Percentiles rank a stretch among this genome's conserved stretches.
Conservation (phyloP, 306 rosid genomes). For the Medicago ruthenica region DNA sequence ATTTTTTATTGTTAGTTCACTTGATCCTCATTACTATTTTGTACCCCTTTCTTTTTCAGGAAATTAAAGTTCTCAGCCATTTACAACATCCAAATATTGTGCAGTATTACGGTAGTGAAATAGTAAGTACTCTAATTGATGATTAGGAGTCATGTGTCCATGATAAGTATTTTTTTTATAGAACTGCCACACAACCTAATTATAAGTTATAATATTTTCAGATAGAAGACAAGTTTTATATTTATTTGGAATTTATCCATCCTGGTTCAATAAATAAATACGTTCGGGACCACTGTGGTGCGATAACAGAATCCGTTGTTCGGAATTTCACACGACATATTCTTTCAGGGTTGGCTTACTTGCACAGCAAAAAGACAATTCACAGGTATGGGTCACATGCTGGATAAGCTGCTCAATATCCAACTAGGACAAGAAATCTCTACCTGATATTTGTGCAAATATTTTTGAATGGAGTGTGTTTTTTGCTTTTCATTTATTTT, state of each 20-base stretch:
- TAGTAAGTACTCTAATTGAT: constrained; percentile 63
- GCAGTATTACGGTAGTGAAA: constrained; percentile 93
- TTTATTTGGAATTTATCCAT: constrained; percentile 90
- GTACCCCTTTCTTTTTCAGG: constrained; percentile 54
- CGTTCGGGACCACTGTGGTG: constrained; percentile 93
- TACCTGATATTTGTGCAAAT: constrained; percentile 6
- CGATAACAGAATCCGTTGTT: constrained; percentile 92
- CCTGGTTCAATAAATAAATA: constrained; percentile 95
- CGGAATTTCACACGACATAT: constrained; percentile 94
- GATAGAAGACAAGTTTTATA: constrained; percentile 81
- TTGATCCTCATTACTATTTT: constrained; percentile 34
- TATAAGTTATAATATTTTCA: constrained; percentile 40
- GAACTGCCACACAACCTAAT: constrained; percentile 15
- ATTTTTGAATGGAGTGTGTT: constrained; percentile 25
- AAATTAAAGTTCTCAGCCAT: constrained; percentile 88
- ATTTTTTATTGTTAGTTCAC: constrained; percentile 3
- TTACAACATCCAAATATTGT: constrained; percentile 91
- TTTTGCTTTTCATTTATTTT: background rate
- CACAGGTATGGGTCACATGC: constrained; percentile 64
- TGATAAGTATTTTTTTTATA: constrained; percentile 16
- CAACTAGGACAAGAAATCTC: constrained; percentile 24
- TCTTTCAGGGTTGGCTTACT: constrained; percentile 90
- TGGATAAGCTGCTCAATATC: constrained; percentile 28
- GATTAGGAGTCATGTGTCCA: constrained; percentile 37
- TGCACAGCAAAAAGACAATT: constrained; percentile 89